Base-by-base conservation (phyloP, 306 rosid genomes). In the Herpetospermum pedunculosum region DNA sequence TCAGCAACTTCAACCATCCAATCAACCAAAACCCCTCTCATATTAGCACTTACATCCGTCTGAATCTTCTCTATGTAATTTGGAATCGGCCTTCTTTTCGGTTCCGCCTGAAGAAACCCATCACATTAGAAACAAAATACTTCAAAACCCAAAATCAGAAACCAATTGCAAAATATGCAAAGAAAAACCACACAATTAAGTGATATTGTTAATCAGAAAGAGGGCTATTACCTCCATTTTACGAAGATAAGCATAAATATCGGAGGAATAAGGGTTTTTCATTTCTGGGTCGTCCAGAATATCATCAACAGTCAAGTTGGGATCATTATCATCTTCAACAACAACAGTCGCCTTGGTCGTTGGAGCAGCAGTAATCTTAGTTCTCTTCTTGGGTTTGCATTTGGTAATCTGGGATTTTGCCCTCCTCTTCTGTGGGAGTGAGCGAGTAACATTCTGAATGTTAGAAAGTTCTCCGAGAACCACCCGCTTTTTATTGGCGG, bases 1-100 rank as follows among this genome's bases (percentile, higher is more conserved):
- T 94, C 99, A 0, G 99, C 91, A 77, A 94, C 97, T 52, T 91
- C 95, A 15, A 94, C 92, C 75, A 94, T 81, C 99, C 99, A 94
- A 81, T 94, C 97, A 14, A 94, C 92, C 69, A 94, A 59, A 32
- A 88, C 74, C 49, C 91, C 95, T 46, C 97, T 84, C 97, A 94
- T 91, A 52, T 78, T 84, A 2, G 90, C 83, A 81, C 83, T 84
- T 32, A 94, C 23, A 48, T 91, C 96, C n/a, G 46, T 85, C 88
- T 94, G 97, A 80, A 89, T 81, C 60, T 72, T 86, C 47, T 82
- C 89, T 2, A 88, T 18, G 70, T 88, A 94, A 82, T 89, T 85
- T 0, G 87, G 76, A 6, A 82, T 30, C 1, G 99, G 97, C 30
- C 95, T 83, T 83, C 87, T 83, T 35, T 83, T 81, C 19, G 90